phyloP scores from a whole-genome alignment of 2,329 filamentous ascomycete species.

The Diplodia corticola region DNA sequence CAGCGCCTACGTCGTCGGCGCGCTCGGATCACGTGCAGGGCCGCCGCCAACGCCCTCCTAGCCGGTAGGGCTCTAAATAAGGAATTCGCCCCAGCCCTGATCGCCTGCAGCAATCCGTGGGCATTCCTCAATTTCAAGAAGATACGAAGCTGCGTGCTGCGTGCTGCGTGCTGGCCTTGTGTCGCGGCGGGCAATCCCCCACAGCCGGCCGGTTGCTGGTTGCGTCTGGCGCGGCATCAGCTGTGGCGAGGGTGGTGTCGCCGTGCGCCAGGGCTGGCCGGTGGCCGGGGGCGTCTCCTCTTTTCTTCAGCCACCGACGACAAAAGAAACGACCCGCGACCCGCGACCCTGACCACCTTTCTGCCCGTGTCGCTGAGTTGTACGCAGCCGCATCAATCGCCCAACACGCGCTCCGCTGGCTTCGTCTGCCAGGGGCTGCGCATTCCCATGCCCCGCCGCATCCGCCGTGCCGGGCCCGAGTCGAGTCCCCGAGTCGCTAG shows the following conservation, averaged over 20 bases:
- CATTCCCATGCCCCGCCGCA: slow-evolving; percentile 10
- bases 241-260: slow-evolving; percentile 16
- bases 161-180: too few species aligned
- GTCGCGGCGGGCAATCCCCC: background rate
- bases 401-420: background rate
- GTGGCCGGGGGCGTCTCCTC: slow-evolving; percentile 12
- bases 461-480: background rate
- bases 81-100: slow-evolving; percentile 12
- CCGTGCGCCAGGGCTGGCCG: slow-evolving; percentile 3
- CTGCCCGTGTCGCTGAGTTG: background rate
- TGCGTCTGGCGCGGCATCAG: slow-evolving; percentile 1
- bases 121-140: slow-evolving; percentile 13
- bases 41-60: background rate
- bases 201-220: background rate
- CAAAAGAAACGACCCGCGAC: background rate
- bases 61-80: slow-evolving; percentile 5
- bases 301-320: slow-evolving; percentile 20
- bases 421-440: slow-evolving; percentile 8
- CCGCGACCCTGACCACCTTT: background rate
- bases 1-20: background rate
- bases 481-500: background rate
- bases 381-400: background rate
- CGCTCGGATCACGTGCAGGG: slow-evolving; percentile 12
- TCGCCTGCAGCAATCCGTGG: background rate
- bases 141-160: slow-evolving; percentile 10